Evolutionary conservation across 495 filamentous ascomycete species (phyloP).

Genomic region (Aeminium ludgeri): DNA sequence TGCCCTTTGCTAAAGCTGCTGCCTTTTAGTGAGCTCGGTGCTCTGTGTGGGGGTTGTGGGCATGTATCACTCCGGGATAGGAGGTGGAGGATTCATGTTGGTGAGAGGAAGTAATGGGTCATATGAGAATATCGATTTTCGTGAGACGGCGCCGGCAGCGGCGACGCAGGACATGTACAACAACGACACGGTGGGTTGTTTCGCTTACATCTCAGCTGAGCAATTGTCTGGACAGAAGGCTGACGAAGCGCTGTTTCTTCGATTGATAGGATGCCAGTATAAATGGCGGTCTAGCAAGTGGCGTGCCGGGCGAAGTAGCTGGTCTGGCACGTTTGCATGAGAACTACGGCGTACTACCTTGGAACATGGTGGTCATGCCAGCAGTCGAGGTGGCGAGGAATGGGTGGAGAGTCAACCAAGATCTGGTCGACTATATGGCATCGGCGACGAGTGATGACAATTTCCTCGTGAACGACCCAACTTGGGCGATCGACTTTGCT

Average conservation of each 20-base stretch:
- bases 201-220: constrained; percentile 14
- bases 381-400: constrained; percentile 56
- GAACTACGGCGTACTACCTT: constrained; percentile 53
- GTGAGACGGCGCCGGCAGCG: constrained; percentile 67
- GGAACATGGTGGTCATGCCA: constrained; percentile 52
- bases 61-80: constrained; percentile 57
- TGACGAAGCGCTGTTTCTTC: neutral
- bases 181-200: constrained; percentile 29
- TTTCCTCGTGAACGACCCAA: constrained; percentile 55
- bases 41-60: constrained; percentile 28
- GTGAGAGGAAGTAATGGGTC: constrained; percentile 41
- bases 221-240: neutral
- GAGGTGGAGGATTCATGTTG: constrained; percentile 80
- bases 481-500: constrained; percentile 77
- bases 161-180: constrained; percentile 68
- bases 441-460: constrained; percentile 26
- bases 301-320: constrained; percentile 66
- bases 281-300: constrained; percentile 53
- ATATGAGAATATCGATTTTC: constrained; percentile 69
- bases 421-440: constrained; percentile 54
- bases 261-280: constrained; percentile 21
- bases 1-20: too few species aligned
- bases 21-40: constrained; percentile 25
- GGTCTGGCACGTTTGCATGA: constrained; percentile 62
- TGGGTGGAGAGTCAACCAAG: constrained; percentile 55